A percentile compares a stretch with the other conserved stretches of the same genome.
Evolutionary conservation across 257 asterid species (phyloP).

Genomic region (Solanum clarkiae): DNA sequence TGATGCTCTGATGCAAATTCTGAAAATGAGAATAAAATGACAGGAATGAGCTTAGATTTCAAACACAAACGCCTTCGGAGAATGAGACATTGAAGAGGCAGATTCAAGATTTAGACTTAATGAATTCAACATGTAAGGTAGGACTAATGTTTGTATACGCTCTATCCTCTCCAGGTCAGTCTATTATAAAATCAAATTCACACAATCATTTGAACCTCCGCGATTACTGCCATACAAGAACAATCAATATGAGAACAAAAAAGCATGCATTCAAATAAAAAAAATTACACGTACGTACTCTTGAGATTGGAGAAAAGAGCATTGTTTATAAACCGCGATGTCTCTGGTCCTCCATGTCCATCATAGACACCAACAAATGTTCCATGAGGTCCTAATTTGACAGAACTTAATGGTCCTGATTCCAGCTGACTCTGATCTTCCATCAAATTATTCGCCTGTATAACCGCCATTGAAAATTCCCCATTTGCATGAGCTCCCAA

Average conservation of each 20-base stretch:
- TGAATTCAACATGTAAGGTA: neutral
- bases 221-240: neutral
- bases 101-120: neutral
- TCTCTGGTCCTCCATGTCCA: constrained; percentile 99
- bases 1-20: constrained; percentile 56
- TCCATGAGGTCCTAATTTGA: constrained; percentile 61
- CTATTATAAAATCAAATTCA: neutral
- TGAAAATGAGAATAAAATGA: constrained; percentile 4
- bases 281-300: constrained; percentile 44
- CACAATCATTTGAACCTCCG: neutral
- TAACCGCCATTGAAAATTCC: constrained; percentile 84
- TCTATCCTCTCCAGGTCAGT: neutral
- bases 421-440: constrained; percentile 95
- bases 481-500: constrained; percentile 60
- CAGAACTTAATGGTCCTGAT: constrained; percentile 64
- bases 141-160: neutral
- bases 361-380: constrained; percentile 86
- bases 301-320: constrained; percentile 60
- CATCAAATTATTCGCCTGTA: constrained; percentile 77
- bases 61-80: neutral
- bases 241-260: neutral
- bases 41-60: neutral
- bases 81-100: neutral
- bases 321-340: constrained; percentile 63
- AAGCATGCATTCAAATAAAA: neutral